Evolutionary conservation across 2,329 filamentous ascomycete genomes (phyloP), one percentile per base, ranked within the genome.

Genomic region (Aspergillus sp.): DNA sequence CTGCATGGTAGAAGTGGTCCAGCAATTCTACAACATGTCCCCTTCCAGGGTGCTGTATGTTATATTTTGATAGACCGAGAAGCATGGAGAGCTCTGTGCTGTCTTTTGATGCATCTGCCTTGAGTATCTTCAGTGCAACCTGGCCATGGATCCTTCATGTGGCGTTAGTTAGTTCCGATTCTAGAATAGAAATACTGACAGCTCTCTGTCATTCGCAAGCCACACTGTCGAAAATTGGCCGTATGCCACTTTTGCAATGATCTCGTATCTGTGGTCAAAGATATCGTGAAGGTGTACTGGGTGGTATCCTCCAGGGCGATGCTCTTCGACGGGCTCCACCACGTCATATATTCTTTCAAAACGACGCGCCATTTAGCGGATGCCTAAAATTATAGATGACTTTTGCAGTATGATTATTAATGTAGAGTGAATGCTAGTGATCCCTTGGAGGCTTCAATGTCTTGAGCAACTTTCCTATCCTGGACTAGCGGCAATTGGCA

Each of bases 171-270:
- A 11, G 33, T 12, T 15, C 33, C 8, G 1, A 12, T 37, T 3
- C 33, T 37, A 41, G n/a, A 11, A 19, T 30, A 19, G 20, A 20
- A 4, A 15, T 11, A 48, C 42, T 33, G 3, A 63, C 62, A 40
- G 30, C 56, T 40, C 20, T 48, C 3, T 13, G 33, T 69, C 62
- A 20, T 60, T 8, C 17, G 67, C 64, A 48, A 68, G 51, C 64
- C 66, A 69, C 22, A 68, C 67, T n/a, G 68, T 70, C 5, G 64
- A 66, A 49, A 51, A 63, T 37, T 58, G 59, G 5, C 65, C 65
- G 48, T 48, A 64, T 3, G 57, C 60, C 39, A 62, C 49, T 30
- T 66, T 68, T 57, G 54, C 64, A 46, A 63, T 30, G 39, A 67
- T 46, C 41, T 56, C 41, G 39, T 68, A 68, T 34, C 58, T 61